These are phyloP conservation scores for Candida sp. DNA, from an alignment of 1,139 yeast species.

Conservation along the genomic window DNA sequence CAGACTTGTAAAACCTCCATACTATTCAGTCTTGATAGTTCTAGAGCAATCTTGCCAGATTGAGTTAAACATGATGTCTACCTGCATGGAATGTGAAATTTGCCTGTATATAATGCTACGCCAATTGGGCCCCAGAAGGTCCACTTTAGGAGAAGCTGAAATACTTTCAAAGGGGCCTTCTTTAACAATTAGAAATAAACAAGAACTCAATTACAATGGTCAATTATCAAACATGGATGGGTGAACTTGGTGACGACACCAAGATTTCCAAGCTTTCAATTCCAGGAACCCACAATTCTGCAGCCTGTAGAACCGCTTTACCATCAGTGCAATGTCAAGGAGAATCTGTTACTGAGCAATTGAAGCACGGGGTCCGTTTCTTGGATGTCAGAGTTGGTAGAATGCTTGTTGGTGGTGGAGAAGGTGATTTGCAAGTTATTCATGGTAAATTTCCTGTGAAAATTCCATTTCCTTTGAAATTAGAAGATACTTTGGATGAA, in stretches of 20 bases:
- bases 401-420: constrained; percentile 48
- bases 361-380: constrained; percentile 70
- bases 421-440: constrained; percentile 57
- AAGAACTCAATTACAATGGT: constrained; percentile 26
- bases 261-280: constrained; percentile 53
- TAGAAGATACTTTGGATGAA: constrained; percentile 47
- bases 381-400: constrained; percentile 67
- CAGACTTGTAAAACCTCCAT: too few relatives aligned
- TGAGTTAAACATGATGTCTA: too few relatives aligned
- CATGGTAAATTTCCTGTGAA: constrained; percentile 79
- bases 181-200: neutral
- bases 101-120: too few relatives aligned
- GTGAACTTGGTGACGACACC: constrained; percentile 49
- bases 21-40: too few relatives aligned
- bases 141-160: neutral
- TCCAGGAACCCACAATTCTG: constrained; percentile 82
- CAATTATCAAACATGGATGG: constrained; percentile 51
- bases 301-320: constrained; percentile 70
- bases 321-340: constrained; percentile 84
- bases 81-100: too few relatives aligned
- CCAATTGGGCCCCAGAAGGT: neutral
- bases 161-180: neutral
- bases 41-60: too few relatives aligned
- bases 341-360: constrained; percentile 55
- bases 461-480: constrained; percentile 55